A percentile compares a stretch with the other conserved stretches of the same genome.
Conservation (phyloP, 106 monocot species). For the Allium fistulosum region DNA sequence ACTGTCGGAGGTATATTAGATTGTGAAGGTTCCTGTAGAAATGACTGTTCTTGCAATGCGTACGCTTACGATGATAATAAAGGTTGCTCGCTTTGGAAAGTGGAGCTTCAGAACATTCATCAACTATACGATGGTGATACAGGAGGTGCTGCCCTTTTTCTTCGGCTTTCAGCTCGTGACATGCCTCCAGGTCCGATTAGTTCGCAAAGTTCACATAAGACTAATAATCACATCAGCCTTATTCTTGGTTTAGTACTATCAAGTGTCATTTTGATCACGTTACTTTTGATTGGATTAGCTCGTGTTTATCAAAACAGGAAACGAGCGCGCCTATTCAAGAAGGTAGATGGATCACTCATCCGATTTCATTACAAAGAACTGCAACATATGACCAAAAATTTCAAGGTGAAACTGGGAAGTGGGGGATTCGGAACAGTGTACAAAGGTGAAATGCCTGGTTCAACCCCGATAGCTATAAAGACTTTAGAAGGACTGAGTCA, state of each 20-base stretch:
- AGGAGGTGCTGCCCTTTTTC: conserved; percentile 9
- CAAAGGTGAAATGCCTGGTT: conserved; percentile 8
- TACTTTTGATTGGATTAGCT: background rate
- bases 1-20: background rate
- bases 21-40: conserved; percentile 15
- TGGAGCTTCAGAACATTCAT: conserved; percentile 11
- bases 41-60: conserved; percentile 30
- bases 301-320: conserved; percentile 3
- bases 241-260: no score
- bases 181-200: conserved; percentile 4
- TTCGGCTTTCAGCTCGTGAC: conserved; percentile 25
- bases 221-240: no score
- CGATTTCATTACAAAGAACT: conserved; percentile 11
- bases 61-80: conserved; percentile 6
- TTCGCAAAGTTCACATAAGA: background rate
- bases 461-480: conserved; percentile 6
- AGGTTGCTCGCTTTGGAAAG: conserved; percentile 26
- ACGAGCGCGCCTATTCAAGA: background rate
- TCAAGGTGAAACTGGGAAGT: conserved; percentile 13
- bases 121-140: conserved; percentile 5
- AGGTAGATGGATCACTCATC: conserved; percentile 2
- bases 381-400: conserved; percentile 22
- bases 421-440: background rate
- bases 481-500: background rate
- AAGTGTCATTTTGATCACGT: no score